These are phyloP conservation scores for Physcomitrellopsis africana DNA, from an alignment of 225 moss, liverwort and hornwort genomes.

Conservation along the genomic window DNA sequence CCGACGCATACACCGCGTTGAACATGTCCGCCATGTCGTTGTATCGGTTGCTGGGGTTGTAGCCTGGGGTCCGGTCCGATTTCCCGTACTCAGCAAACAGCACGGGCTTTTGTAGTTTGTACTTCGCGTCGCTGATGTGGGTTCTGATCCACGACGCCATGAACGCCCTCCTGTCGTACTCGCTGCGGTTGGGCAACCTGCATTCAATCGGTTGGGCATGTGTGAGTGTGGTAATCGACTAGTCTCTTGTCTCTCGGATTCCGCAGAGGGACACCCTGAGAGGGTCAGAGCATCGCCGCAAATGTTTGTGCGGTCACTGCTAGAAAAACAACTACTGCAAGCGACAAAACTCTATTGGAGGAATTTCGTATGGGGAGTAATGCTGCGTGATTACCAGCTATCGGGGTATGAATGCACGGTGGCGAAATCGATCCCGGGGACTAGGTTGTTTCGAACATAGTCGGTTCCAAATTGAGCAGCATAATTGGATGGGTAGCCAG, in stretches of 20 bases:
- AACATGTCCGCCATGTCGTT: slow-evolving; percentile 48
- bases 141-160: slow-evolving; percentile 56
- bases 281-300: too few species aligned
- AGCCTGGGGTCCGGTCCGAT: slow-evolving; percentile 41
- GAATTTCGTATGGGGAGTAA: too few species aligned
- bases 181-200: slow-evolving; percentile 33
- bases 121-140: slow-evolving; percentile 52
- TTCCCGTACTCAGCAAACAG: slow-evolving; percentile 69
- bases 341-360: too few species aligned
- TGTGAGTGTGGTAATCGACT: background rate
- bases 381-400: too few species aligned
- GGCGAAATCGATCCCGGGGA: slow-evolving; percentile 16
- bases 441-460: slow-evolving; percentile 40
- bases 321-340: too few species aligned
- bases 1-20: slow-evolving; percentile 53
- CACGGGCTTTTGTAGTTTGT: slow-evolving; percentile 53
- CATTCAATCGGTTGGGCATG: background rate
- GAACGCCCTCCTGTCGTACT: slow-evolving; percentile 30
- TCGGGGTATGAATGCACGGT: too few species aligned
- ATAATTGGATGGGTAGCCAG: slow-evolving; percentile 13
- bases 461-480: slow-evolving; percentile 44
- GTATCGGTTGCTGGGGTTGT: slow-evolving; percentile 25
- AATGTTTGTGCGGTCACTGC: too few species aligned
- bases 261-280: too few species aligned
- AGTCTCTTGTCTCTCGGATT: too few species aligned